Evolutionary conservation across 768 basidiomycete species (phyloP).

Genomic region (Kwoniella europaea): DNA sequence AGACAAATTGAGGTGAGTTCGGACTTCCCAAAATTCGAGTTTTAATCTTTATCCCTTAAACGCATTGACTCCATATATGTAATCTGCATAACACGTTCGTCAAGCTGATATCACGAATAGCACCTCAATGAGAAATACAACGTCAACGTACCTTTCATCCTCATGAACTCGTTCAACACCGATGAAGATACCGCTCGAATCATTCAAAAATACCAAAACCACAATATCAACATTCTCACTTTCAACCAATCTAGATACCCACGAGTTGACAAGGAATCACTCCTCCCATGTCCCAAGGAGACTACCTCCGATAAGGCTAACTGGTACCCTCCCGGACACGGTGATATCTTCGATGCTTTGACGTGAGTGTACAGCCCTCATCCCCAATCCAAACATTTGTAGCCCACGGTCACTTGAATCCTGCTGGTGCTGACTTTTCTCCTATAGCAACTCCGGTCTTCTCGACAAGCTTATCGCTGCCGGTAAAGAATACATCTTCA

Average conservation of each 20-base stretch:
- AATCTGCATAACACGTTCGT: background rate
- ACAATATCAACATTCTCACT: slow-evolving; percentile 84
- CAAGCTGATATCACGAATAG: slow-evolving; percentile 40
- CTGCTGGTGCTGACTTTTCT: slow-evolving; percentile 3
- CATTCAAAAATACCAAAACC: slow-evolving; percentile 94
- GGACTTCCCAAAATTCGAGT: background rate
- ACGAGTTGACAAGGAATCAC: slow-evolving; percentile 84
- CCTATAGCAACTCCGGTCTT: slow-evolving; percentile 74
- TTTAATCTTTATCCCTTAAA: background rate
- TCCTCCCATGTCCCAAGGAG: slow-evolving; percentile 79
- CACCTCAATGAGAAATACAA: slow-evolving; percentile 83
- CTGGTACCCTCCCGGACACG: slow-evolving; percentile 98
- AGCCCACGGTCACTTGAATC: background rate
- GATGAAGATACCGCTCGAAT: slow-evolving; percentile 94
- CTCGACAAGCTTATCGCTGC: slow-evolving; percentile 85
- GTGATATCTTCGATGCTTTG: slow-evolving; percentile 92
- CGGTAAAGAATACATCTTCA: slow-evolving; percentile 96
- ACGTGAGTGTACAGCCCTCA: slow-evolving; percentile 43
- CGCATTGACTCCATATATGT: background rate
- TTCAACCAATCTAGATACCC: slow-evolving; percentile 96
- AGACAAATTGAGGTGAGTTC: slow-evolving; percentile 78
- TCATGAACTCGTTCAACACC: slow-evolving; percentile 99
- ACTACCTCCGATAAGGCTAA: slow-evolving; percentile 81
- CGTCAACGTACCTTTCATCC: slow-evolving; percentile 92
- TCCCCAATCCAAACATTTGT: background rate